phyloP scores from a whole-genome alignment of 2,329 filamentous ascomycete genomes.

The Didymosphaeria variabile region DNA sequence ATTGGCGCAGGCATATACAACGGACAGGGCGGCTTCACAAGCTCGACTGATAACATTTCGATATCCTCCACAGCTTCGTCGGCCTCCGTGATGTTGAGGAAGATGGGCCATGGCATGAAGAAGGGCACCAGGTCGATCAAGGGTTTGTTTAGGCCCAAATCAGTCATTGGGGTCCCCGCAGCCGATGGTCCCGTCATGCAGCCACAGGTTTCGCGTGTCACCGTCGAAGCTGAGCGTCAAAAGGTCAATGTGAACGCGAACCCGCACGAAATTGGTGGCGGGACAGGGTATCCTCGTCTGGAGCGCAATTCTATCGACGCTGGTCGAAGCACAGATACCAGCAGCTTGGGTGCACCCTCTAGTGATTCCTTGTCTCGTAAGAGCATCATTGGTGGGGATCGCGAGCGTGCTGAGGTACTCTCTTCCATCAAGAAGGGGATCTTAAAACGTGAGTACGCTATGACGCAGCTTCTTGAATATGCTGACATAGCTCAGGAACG shows the following conservation, averaged over 20 bases:
- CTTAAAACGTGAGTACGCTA: conserved; percentile 75
- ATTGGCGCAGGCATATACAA: conserved; percentile 95
- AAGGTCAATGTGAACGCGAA: conserved; percentile 79
- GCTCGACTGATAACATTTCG: conserved; percentile 93
- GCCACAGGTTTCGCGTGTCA: conserved; percentile 89
- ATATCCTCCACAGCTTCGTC: conserved; percentile 91
- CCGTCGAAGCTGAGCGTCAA: conserved; percentile 90
- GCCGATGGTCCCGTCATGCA: conserved; percentile 72
- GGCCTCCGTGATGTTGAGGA: conserved; percentile 92
- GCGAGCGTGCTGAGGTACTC: conserved; percentile 88
- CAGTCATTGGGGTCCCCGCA: conserved; percentile 78
- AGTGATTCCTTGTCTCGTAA: conserved; percentile 70
- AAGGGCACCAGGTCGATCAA: conserved; percentile 90
- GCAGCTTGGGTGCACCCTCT: conserved; percentile 45
- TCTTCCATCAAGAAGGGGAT: conserved; percentile 96
- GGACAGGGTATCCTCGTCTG: conserved; percentile 83
- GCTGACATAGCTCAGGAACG: conserved; percentile 46
- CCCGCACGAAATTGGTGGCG: conserved; percentile 72
- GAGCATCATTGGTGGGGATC: conserved; percentile 91
- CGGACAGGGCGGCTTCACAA: conserved; percentile 82
- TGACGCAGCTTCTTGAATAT: conserved; percentile 24
- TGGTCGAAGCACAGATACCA: conserved; percentile 55
- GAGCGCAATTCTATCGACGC: conserved; percentile 84
- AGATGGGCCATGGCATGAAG: conserved; percentile 99
- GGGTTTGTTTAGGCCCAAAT: conserved; percentile 94